Evolutionary conservation across 371 early-diverging fungal species (phyloP).

Genomic region (Fennellomyces sp.): DNA sequence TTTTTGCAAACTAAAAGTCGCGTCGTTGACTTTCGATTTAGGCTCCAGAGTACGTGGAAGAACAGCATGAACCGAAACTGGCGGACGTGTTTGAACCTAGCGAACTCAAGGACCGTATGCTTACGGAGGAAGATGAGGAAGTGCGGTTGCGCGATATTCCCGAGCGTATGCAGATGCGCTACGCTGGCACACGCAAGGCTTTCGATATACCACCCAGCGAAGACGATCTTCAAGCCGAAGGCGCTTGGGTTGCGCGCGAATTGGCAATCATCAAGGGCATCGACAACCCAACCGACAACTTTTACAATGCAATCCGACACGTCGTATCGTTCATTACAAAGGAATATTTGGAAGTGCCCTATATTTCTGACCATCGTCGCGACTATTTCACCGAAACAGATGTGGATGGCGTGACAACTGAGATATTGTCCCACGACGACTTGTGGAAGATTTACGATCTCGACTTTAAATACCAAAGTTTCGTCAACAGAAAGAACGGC

Average conservation of each 20-base stretch:
- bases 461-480: slow-evolving; percentile 77
- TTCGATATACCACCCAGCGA: slow-evolving; percentile 37
- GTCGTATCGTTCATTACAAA: slow-evolving; percentile 76
- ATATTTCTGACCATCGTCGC: slow-evolving; percentile 83
- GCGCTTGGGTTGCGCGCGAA: slow-evolving; percentile 56
- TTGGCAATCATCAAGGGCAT: slow-evolving; percentile 31
- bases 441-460: slow-evolving; percentile 91
- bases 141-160: slow-evolving; percentile 91
- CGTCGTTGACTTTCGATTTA: neutral
- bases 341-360: slow-evolving; percentile 90
- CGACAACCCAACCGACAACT: slow-evolving; percentile 31
- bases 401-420: slow-evolving; percentile 35
- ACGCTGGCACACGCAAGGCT: slow-evolving; percentile 45
- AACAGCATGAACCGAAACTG: slow-evolving; percentile 59
- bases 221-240: slow-evolving; percentile 65
- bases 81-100: slow-evolving; percentile 91
- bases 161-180: slow-evolving; percentile 87
- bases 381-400: slow-evolving; percentile 75
- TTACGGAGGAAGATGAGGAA: slow-evolving; percentile 91
- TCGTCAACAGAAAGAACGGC: slow-evolving; percentile 58
- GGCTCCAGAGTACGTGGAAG: neutral
- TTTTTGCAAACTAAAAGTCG: neutral
- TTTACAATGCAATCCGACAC: slow-evolving; percentile 29
- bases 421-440: slow-evolving; percentile 69
- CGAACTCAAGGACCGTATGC: slow-evolving; percentile 85